A percentile compares a stretch with the other conserved stretches of the same genome.
These are phyloP conservation scores for Colletotrichum sp. DNA, from an alignment of 2,329 filamentous ascomycete genomes.

Conservation along the genomic window DNA sequence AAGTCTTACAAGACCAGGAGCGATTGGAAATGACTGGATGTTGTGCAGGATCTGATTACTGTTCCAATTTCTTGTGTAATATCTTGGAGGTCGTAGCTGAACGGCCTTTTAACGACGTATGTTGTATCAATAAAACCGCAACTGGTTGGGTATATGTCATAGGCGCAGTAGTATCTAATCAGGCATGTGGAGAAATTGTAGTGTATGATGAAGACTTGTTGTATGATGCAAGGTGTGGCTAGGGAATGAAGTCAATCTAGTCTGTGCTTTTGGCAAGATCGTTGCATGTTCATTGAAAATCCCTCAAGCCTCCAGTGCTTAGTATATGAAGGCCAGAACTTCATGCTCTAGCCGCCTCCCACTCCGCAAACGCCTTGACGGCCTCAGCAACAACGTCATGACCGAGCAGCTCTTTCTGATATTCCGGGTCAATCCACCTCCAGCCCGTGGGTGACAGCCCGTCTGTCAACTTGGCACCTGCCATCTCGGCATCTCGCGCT, in stretches of 20 bases:
- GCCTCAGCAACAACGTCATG: background rate
- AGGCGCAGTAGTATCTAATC: background rate
- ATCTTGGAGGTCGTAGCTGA: background rate
- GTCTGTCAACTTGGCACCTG: background rate
- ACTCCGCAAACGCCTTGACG: background rate
- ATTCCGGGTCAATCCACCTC: background rate
- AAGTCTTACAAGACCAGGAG: background rate
- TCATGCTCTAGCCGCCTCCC: background rate
- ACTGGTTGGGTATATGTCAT: rapidly evolving
- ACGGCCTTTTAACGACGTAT: background rate
- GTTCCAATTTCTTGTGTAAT: background rate
- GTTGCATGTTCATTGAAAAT: rapidly evolving
- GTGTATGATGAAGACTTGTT: background rate
- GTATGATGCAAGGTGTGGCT: background rate
- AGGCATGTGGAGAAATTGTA: background rate
- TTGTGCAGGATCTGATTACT: rapidly evolving
- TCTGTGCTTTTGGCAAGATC: background rate
- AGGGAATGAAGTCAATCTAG: background rate
- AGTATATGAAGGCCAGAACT: background rate
- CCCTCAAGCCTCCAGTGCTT: background rate
- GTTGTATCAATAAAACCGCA: background rate
- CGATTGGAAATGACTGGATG: background rate
- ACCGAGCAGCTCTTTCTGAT: background rate
- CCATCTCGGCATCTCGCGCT: slow-evolving; percentile 7
- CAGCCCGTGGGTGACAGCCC: background rate